Evolutionary conservation across 2,329 filamentous ascomycete genomes (phyloP).

Genomic region (Penicillium sp.): DNA sequence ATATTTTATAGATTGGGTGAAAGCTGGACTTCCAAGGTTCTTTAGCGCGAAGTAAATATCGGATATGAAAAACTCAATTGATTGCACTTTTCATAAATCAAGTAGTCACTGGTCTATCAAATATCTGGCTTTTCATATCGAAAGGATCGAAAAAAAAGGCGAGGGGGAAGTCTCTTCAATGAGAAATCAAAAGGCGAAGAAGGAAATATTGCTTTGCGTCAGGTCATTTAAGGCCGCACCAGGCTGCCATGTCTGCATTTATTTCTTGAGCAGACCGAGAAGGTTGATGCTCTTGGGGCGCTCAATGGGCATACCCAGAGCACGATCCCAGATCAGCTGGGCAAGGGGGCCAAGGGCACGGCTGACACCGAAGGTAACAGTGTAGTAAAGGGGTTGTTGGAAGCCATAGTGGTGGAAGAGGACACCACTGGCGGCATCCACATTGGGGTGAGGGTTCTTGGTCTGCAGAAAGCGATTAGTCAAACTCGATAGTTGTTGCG

Average conservation of each 20-base stretch:
- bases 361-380: constrained; percentile 68
- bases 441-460: constrained; percentile 97
- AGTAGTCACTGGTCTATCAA: background rate
- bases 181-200: background rate
- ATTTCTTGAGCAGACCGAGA: constrained; percentile 72
- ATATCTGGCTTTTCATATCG: background rate
- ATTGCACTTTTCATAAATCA: background rate
- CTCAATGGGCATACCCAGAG: constrained; percentile 92
- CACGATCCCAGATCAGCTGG: constrained; percentile 94
- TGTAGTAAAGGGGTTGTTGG: constrained; percentile 95
- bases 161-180: background rate
- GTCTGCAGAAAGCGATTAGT: constrained; percentile 53
- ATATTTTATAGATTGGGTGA: too few relatives aligned
- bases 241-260: constrained; percentile 3
- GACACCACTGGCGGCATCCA: constrained; percentile 89
- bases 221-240: constrained; percentile 1
- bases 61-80: background rate
- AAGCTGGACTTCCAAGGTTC: too few relatives aligned
- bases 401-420: constrained; percentile 98
- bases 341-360: constrained; percentile 81
- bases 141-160: background rate
- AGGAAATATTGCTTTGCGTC: constrained; percentile 1
- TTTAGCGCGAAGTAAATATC: background rate
- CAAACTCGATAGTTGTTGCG: background rate
- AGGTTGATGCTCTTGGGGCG: constrained; percentile 97